Percentiles rank a stretch among this genome's conserved stretches.
These are phyloP conservation scores for Friedmanniomyces simplex DNA, from an alignment of 495 filamentous ascomycete species.

Conservation along the genomic window DNA sequence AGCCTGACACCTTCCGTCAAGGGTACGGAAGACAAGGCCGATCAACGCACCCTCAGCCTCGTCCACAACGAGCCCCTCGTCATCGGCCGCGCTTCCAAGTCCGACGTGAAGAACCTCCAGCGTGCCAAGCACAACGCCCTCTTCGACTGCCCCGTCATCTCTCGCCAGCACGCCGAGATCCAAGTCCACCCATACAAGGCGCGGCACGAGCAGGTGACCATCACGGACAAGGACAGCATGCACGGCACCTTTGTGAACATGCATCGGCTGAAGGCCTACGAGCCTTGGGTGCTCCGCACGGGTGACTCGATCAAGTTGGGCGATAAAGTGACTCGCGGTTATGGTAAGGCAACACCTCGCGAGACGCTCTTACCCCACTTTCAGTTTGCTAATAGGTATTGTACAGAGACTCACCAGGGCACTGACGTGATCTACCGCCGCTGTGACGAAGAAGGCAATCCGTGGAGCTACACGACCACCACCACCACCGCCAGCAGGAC, in stretches of 20 bases:
- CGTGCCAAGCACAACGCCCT: constrained; percentile 52
- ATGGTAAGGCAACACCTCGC: constrained; percentile 2
- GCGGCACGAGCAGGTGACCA: constrained; percentile 30
- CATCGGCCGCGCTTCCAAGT: constrained; percentile 55
- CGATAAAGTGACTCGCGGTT: constrained; percentile 7
- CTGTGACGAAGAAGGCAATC: neutral
- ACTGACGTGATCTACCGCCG: constrained; percentile 3
- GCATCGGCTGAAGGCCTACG: constrained; percentile 3
- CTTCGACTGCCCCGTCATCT: constrained; percentile 76
- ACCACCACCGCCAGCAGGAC: neutral
- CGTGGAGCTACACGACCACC: neutral
- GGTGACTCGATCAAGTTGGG: constrained; percentile 17
- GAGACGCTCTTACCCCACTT: neutral
- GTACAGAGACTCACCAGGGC: constrained; percentile 9
- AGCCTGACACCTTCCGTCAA: neutral
- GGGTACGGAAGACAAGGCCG: neutral
- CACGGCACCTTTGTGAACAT: constrained; percentile 44
- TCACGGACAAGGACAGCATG: constrained; percentile 44
- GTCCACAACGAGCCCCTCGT: constrained; percentile 18
- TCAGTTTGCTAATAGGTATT: neutral
- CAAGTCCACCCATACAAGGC: constrained; percentile 3
- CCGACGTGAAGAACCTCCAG: constrained; percentile 41
- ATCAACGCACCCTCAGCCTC: constrained; percentile 5
- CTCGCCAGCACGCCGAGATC: constrained; percentile 62
- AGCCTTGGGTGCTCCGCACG: neutral